Evolutionary conservation across 176 grass and related monocot genomes (phyloP), one percentile per base, ranked within the genome.

Genomic region (Dendrocalamus sinicus): DNA sequence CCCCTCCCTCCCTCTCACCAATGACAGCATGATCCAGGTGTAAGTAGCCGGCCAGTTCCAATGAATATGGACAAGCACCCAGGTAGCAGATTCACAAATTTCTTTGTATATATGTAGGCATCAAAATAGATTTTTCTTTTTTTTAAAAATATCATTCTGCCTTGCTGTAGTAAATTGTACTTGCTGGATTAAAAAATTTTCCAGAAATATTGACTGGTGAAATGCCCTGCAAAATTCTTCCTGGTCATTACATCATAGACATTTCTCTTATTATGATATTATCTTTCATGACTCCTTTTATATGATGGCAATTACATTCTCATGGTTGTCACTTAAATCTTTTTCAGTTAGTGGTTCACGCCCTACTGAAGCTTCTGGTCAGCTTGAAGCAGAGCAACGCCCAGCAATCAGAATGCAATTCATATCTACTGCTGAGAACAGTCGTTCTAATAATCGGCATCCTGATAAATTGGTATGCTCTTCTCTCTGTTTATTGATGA

Each of bases 341-440:
- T 81, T 85, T 89, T 64, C 79, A 92, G 87, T 79, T 86, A 70
- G 53, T 89, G 83, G 77, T 69, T 86, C 74, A 67, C 78, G n/a
- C 46, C 83, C 75, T 30, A 50, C 62, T 9, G 68, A 84, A 45
- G 54, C 79, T 80, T 75, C 87, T 75, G 52, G 52, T 86, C 73
- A 54, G 74, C 79, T 84, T 79, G 87, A 79, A 83, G 74, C 45
- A 65, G 87, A 86, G 23, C 78, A 79, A 71, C 87, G 87, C 23
- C 87, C 83, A 1, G 83, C 61, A 62, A 89, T 92, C 70, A 89
- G 84, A 86, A 89, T 89, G 87, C 90, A 89, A 67, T 80, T 92
- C 24, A 83, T 45, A 78, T 79, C 83, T 85, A 72, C 24, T 74
- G 78, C 87, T 79, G 90, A 92, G 37, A 92, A 89, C 62, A 92